A percentile compares a stretch with the other conserved stretches of the same genome.
Evolutionary conservation across 176 grass and related monocot genomes (phyloP).

Genomic region (Oryza meyeriana): DNA sequence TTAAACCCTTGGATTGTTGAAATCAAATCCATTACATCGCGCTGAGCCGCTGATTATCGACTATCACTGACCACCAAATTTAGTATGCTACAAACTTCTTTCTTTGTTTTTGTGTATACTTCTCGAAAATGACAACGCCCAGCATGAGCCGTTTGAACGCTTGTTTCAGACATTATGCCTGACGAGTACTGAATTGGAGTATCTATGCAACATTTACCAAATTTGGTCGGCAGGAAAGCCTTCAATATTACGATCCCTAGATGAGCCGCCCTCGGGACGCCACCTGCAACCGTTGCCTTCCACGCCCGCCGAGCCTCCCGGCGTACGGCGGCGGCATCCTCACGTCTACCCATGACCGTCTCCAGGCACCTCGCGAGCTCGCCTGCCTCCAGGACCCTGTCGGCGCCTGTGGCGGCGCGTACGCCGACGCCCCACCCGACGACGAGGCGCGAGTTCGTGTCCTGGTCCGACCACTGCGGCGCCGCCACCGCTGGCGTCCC

Average conservation of each 20-base stretch:
- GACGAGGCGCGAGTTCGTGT: conserved; percentile 11
- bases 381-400: neutral
- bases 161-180: too few species aligned
- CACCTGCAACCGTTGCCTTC: neutral
- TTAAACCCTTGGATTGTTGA: too few species aligned
- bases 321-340: neutral
- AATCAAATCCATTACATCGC: too few species aligned
- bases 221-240: neutral
- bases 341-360: neutral
- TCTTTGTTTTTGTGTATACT: too few species aligned
- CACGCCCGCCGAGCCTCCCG: neutral
- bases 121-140: too few species aligned
- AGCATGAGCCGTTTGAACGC: too few species aligned
- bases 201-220: neutral
- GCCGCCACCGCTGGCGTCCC: neutral
- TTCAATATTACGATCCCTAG: neutral
- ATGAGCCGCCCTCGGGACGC: neutral
- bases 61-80: too few species aligned
- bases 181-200: too few species aligned
- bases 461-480: conserved; percentile 29
- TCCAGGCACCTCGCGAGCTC: neutral
- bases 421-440: conserved; percentile 2
- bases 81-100: too few species aligned
- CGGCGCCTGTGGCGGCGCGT: neutral
- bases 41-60: too few species aligned